Evolutionary conservation across 78 protist species (phyloP).

Genomic region (Anaeramoeba ignava): DNA sequence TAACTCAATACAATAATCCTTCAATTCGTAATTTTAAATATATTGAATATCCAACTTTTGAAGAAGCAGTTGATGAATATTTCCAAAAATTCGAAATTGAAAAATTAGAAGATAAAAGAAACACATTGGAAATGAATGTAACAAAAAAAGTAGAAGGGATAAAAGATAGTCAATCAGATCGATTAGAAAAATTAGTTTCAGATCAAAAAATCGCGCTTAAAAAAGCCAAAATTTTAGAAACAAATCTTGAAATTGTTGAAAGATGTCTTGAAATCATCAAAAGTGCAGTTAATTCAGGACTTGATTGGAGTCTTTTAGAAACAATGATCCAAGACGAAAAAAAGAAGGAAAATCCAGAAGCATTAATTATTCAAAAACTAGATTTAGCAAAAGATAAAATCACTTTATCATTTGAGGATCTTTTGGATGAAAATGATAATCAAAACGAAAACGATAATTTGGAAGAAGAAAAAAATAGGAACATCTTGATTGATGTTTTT

Average conservation of each 20-base stretch:
- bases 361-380: slow-evolving; percentile 42
- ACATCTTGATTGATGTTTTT: slow-evolving; percentile 58
- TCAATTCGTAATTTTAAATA: background rate
- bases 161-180: slow-evolving; percentile 41
- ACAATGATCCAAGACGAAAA: slow-evolving; percentile 9
- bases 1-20: background rate
- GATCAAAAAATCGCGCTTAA: slow-evolving; percentile 24
- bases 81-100: slow-evolving; percentile 58
- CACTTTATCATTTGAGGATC: slow-evolving; percentile 13
- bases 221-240: slow-evolving; percentile 43
- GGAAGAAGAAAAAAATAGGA: slow-evolving; percentile 35
- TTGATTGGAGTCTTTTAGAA: slow-evolving; percentile 67
- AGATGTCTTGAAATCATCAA: slow-evolving; percentile 42
- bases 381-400: slow-evolving; percentile 36
- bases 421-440: background rate
- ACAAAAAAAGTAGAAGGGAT: slow-evolving; percentile 54
- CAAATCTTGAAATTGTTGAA: slow-evolving; percentile 42
- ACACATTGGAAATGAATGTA: slow-evolving; percentile 37
- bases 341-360: slow-evolving; percentile 41
- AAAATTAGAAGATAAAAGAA: slow-evolving; percentile 38
- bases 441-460: background rate
- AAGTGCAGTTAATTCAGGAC: slow-evolving; percentile 29
- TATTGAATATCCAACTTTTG: slow-evolving; percentile 33
- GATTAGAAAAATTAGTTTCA: slow-evolving; percentile 40
- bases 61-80: slow-evolving; percentile 70